phyloP scores from a whole-genome alignment of 495 filamentous ascomycete species.

The Talaromyces trachyspermus region DNA sequence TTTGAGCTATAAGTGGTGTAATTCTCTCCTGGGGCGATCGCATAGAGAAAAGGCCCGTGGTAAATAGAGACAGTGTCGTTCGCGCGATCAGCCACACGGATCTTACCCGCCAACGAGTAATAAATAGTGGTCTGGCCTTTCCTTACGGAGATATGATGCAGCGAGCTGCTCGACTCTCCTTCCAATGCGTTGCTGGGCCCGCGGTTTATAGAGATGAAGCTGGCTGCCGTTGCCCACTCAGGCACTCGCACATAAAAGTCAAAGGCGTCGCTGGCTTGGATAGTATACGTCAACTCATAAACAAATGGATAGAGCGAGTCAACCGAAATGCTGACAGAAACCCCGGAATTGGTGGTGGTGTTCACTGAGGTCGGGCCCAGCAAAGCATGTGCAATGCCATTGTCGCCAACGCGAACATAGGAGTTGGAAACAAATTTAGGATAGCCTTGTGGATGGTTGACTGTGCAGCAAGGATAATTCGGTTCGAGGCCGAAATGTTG shows the following conservation, averaged over 20 bases:
- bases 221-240: conserved; percentile 31
- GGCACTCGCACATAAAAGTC: conserved; percentile 46
- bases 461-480: conserved; percentile 52
- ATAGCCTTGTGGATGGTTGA: conserved; percentile 55
- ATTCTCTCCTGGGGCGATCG: conserved; percentile 34
- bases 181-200: background rate
- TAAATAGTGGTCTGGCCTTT: conserved; percentile 15
- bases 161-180: conserved; percentile 19
- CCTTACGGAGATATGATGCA: conserved; percentile 14
- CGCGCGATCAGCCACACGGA: conserved; percentile 29
- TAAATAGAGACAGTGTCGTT: conserved; percentile 50
- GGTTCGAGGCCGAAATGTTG: conserved; percentile 25
- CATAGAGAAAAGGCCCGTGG: conserved; percentile 48
- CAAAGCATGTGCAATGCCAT: conserved; percentile 13
- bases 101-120: conserved; percentile 17
- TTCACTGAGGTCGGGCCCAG: conserved; percentile 9
- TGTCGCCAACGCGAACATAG: conserved; percentile 16
- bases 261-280: conserved; percentile 30
- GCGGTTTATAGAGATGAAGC: conserved; percentile 12
- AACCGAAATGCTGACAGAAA: conserved; percentile 14
- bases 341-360: conserved; percentile 3
- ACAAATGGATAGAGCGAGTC: conserved; percentile 49
- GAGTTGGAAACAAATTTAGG: conserved; percentile 49
- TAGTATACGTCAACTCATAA: conserved; percentile 38
- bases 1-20: conserved; percentile 16